Base-by-base conservation (phyloP, 345 rosid species). In the Geranium rotundifolium region DNA sequence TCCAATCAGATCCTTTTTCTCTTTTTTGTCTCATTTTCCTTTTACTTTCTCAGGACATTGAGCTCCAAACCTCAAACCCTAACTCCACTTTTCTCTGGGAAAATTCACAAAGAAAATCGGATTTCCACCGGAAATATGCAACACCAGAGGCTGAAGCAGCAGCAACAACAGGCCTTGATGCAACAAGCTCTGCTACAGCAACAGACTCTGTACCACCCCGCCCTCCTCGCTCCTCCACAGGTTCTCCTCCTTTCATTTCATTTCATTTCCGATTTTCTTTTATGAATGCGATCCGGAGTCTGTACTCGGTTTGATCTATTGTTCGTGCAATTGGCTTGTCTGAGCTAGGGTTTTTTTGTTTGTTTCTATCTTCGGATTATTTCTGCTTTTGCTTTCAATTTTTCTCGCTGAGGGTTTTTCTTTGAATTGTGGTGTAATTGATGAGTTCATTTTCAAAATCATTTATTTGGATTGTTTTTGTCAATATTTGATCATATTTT, bases 171-270 rank as follows among this genome's bases (percentile, higher is more conserved):
- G 71, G 96, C 89, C 60, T 69, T 89, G 93, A 87, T 92, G 82
- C 98, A 92, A 61, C 98, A 92, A 76, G 98, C 99, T 56, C 85
- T 92, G 58, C 84, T 93, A 54, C 99, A 90, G 74, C 99, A 89
- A 62, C 97, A 90, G 84, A 78, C 96, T 66, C 91, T 93, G 29
- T 93, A 87, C 69, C 99, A 90, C 69, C 97, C 97, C 0, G 97
- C 90, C 16, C 90, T 90, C 62, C 80, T 91, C 50, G 90, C 96
- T 60, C 86, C 95, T 50, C 96, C 98, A 59, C 96, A 82, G 95
- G 96, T 91, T 55, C 73, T 58, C 55, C 57, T n/a, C 30, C 58
- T 58, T 1, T 29, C 18, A 18, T 4, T 46, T 18, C 23, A n/a
- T 27, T 58, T 57, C 58, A 30, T 18, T 29, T 13, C 27, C 27